A percentile compares a stretch with the other conserved stretches of the same genome.
Evolutionary conservation across 345 rosid species (phyloP).

Genomic region (Ricinus communis): DNA sequence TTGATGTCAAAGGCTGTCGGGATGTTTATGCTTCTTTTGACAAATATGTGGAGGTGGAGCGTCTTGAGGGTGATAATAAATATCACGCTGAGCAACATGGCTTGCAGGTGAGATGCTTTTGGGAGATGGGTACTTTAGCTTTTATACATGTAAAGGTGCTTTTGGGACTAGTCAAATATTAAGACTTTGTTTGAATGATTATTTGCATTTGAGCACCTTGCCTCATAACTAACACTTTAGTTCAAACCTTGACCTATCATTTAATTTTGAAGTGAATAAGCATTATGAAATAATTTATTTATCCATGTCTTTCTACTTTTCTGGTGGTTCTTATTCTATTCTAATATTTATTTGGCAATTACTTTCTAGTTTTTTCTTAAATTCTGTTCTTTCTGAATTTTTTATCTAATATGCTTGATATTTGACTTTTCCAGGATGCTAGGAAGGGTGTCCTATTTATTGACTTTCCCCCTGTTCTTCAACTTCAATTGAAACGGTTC

Average conservation of each 20-base stretch:
- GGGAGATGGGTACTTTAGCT: too few relatives aligned
- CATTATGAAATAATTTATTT: background rate
- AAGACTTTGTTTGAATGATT: background rate
- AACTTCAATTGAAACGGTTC: slow-evolving; percentile 49
- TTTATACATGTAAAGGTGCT: background rate
- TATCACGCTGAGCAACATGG: slow-evolving; percentile 90
- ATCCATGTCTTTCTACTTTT: background rate
- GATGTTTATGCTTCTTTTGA: slow-evolving; percentile 98
- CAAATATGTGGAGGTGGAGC: slow-evolving; percentile 95
- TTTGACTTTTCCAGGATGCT: slow-evolving; percentile 42
- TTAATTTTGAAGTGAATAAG: background rate
- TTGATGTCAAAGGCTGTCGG: slow-evolving; percentile 97
- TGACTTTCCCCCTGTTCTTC: slow-evolving; percentile 92
- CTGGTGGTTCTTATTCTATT: background rate
- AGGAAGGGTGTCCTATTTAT: slow-evolving; percentile 50
- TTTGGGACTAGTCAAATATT: background rate
- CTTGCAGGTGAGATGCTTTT: slow-evolving; percentile 64
- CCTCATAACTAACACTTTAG: background rate
- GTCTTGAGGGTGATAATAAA: slow-evolving; percentile 96
- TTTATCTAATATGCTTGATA: slow-evolving; percentile 14
- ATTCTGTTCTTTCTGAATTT: background rate
- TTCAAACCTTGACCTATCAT: background rate
- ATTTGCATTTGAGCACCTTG: background rate
- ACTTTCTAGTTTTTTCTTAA: background rate
- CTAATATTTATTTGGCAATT: background rate